phyloP scores from a whole-genome alignment of 2,329 filamentous ascomycete genomes.

The Pseudonectria foliicola region DNA sequence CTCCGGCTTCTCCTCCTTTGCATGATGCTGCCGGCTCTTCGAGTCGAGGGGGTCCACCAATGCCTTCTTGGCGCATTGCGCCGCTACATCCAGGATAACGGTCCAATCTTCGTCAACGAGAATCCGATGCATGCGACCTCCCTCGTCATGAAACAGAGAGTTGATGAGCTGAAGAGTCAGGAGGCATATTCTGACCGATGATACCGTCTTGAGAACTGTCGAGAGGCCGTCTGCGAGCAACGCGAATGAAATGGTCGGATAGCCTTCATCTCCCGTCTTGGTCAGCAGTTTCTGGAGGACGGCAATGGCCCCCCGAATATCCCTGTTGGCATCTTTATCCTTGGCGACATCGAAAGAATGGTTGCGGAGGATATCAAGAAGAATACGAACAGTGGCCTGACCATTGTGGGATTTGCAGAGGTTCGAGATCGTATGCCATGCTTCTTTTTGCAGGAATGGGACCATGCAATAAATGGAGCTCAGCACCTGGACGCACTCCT shows the following conservation, averaged over 20 bases:
- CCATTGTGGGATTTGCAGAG: constrained; percentile 68
- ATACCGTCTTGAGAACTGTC: constrained; percentile 39
- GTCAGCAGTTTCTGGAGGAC: constrained; percentile 57
- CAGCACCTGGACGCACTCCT: constrained; percentile 61
- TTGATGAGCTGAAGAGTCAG: constrained; percentile 47
- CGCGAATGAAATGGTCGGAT: constrained; percentile 51
- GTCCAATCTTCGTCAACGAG: constrained; percentile 62
- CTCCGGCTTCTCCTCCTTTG: constrained; percentile 26
- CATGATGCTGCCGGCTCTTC: constrained; percentile 13
- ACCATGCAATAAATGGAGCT: constrained; percentile 66
- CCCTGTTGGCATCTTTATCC: constrained; percentile 45
- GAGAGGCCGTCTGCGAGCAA: constrained; percentile 51
- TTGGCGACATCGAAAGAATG: constrained; percentile 37
- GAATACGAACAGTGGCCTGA: constrained; percentile 57
- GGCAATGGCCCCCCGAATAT: constrained; percentile 55
- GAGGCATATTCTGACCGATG: constrained; percentile 38
- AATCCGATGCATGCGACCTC: constrained; percentile 46
- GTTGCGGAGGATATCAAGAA: constrained; percentile 55
- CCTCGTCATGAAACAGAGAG: constrained; percentile 46
- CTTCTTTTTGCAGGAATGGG: constrained; percentile 49
- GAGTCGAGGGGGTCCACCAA: constrained; percentile 20
- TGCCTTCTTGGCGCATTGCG: constrained; percentile 40
- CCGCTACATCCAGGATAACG: constrained; percentile 51
- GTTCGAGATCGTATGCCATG: constrained; percentile 65
- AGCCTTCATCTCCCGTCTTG: constrained; percentile 52